These are phyloP conservation scores for Boletus vermiculosoides DNA, from an alignment of 768 basidiomycete genomes.

Conservation along the genomic window DNA sequence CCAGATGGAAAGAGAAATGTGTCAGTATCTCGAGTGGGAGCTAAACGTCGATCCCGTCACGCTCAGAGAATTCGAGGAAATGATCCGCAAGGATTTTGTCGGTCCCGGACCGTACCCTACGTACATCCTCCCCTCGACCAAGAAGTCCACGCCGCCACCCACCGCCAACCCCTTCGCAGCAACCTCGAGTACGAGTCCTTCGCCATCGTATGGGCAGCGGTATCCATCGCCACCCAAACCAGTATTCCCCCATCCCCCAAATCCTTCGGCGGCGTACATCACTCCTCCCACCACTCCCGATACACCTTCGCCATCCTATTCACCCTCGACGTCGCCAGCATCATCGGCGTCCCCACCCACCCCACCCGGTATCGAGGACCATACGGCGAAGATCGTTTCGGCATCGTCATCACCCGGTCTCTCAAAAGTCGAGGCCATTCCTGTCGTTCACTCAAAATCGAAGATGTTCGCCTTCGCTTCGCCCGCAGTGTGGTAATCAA, in stretches of 20 bases:
- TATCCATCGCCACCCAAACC: conserved; percentile 36
- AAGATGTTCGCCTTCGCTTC: conserved; percentile 67
- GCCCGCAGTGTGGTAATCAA: conserved; percentile 56
- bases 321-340: conserved; percentile 53
- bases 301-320: conserved; percentile 54
- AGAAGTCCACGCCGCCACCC: conserved; percentile 50
- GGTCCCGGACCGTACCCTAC: conserved; percentile 58
- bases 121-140: conserved; percentile 59
- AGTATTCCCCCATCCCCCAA: conserved; percentile 11
- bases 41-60: conserved; percentile 69
- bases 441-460: conserved; percentile 41
- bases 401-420: conserved; percentile 39
- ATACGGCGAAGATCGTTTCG: conserved; percentile 46
- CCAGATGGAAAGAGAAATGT: conserved; percentile 82
- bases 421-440: conserved; percentile 22
- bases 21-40: conserved; percentile 91
- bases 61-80: conserved; percentile 57
- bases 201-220: conserved; percentile 29
- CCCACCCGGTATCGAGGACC: conserved; percentile 51
- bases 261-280: conserved; percentile 19
- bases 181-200: conserved; percentile 29
- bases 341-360: conserved; percentile 64
- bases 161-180: conserved; percentile 34
- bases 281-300: conserved; percentile 44
- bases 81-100: conserved; percentile 60